Evolutionary conservation across 371 early-diverging fungal species (phyloP).

Genomic region (Phascolomyces articulosus): DNA sequence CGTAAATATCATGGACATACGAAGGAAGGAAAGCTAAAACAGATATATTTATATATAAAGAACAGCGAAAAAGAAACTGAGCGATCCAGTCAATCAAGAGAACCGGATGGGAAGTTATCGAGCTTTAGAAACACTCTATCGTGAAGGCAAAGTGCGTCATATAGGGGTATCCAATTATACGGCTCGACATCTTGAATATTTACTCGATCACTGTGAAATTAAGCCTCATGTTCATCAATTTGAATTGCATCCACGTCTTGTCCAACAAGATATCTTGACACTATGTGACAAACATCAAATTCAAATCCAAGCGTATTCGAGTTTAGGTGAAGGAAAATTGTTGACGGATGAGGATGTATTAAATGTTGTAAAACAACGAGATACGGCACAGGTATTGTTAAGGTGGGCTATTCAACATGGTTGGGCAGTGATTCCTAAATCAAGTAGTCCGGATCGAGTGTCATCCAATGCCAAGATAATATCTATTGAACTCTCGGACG

Average conservation of each 20-base stretch:
- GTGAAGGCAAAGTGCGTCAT: conserved; percentile 55
- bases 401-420: conserved; percentile 79
- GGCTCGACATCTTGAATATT: conserved; percentile 55
- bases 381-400: conserved; percentile 73
- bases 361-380: conserved; percentile 35
- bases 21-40: not conserved
- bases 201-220: conserved; percentile 61
- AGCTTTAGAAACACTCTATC: conserved; percentile 59
- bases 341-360: conserved; percentile 47
- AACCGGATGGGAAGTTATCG: conserved; percentile 59
- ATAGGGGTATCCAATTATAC: conserved; percentile 83
- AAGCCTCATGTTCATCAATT: conserved; percentile 79
- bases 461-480: conserved; percentile 56
- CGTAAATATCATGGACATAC: no score
- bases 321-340: conserved; percentile 84
- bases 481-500: conserved; percentile 42
- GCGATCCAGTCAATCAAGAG: conserved; percentile 57
- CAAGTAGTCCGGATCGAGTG: conserved; percentile 53
- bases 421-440: conserved; percentile 70
- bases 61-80: conserved; percentile 36
- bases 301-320: conserved; percentile 87
- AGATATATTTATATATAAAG: conserved; percentile 9
- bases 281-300: conserved; percentile 39
- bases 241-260: conserved; percentile 69
- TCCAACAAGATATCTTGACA: conserved; percentile 37